Evolutionary conservation across 768 basidiomycete genomes (phyloP), one percentile per base, ranked within the genome.

Genomic region (Lentinula aciculospora): DNA sequence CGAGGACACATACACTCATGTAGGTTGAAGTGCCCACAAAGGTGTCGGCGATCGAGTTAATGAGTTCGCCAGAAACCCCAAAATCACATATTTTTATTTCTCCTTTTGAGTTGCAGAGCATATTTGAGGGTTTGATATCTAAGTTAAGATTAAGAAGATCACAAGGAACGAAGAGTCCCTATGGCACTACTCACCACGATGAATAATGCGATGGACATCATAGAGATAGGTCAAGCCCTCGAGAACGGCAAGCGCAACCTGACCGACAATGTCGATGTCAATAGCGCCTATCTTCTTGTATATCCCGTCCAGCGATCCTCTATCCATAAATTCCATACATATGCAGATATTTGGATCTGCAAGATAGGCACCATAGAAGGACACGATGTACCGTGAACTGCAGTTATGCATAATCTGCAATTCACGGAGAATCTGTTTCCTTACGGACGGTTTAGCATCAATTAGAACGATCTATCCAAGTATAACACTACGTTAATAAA

Each of bases 111-210:
- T 98, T 98, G 74, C 81, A 93, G 45, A 98, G 79, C 62, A 99
- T 97, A 67, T 99, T 99, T 12, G 94, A 97, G 28, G 97, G 97
- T 72, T 99, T 99, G 81, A 99, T 98, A 69, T 98, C 97, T 98
- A 66, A 23, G 46, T 69, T 61, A 67, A 64, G 63, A 47, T 39
- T 50, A 31, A 21, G 51, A 57, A 46, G 21, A 10, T 39, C 15
- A 10, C 6, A 37, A 67, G 48, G 62, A 62, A 57, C 62, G 44
- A 21, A 23, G n/a, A 28, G 51, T 34, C n/a, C 50, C 45, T 49
- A 23, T 44, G 46, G n/a, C 21, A 4, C 23, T 21, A 74, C 88
- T 63, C 65, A 96, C 97, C 96, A 69, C 97, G 90, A 73, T 98
- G 97, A 66, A 99, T 98, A 72, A 98, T 98, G 37, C 94, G 88